Evolutionary conservation across 2,329 filamentous ascomycete genomes (phyloP).

Genomic region (Pseudogymnoascus sp.): DNA sequence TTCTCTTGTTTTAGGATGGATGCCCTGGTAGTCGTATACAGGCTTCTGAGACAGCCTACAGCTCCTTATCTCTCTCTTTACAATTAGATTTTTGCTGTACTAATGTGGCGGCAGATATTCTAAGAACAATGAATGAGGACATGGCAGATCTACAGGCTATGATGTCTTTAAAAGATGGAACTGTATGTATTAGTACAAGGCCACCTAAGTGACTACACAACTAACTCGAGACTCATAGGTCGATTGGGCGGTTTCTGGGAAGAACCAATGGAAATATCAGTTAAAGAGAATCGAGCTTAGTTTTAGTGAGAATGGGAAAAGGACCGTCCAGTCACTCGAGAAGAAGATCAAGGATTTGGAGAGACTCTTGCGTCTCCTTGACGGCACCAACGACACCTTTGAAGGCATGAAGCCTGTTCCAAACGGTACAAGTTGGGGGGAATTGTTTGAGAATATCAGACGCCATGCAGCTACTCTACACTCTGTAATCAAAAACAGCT

Average conservation of each 20-base stretch:
- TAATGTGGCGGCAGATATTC: background rate
- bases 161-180: constrained; percentile 23
- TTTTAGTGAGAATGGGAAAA: constrained; percentile 23
- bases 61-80: background rate
- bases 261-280: constrained; percentile 24
- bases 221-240: constrained; percentile 17
- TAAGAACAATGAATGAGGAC: constrained; percentile 20
- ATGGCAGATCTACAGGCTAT: constrained; percentile 21
- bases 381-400: background rate
- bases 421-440: background rate
- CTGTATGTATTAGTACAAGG: constrained; percentile 16
- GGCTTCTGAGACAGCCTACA: background rate
- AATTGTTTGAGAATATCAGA: constrained; percentile 19
- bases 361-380: constrained; percentile 1
- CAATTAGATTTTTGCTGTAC: background rate
- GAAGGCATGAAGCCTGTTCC: background rate
- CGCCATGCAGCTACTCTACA: constrained; percentile 23
- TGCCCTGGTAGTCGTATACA: background rate
- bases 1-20: background rate
- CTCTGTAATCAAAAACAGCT: constrained; percentile 20
- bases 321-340: constrained; percentile 18
- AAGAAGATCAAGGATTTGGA: constrained; percentile 21
- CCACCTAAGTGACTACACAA: background rate
- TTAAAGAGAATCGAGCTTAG: constrained; percentile 22
- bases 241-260: constrained; percentile 22